These are phyloP conservation scores for Oryza brachyantha DNA, from an alignment of 176 grass and related monocot species.

Conservation along the genomic window DNA sequence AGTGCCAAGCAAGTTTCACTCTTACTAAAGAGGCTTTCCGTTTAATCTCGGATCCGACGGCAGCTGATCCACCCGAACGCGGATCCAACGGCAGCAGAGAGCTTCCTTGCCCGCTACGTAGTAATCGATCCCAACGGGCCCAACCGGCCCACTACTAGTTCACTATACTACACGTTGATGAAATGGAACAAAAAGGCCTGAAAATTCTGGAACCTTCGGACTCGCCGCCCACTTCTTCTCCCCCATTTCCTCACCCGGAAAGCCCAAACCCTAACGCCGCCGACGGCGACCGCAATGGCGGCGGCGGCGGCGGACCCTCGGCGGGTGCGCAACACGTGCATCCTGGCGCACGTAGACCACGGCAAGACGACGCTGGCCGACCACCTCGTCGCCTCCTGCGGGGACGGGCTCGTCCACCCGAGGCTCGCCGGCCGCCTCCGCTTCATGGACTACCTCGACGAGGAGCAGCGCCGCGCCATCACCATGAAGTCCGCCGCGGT, in stretches of 20 bases:
- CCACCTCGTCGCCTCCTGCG: slow-evolving; percentile 77
- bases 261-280: slow-evolving; percentile 36
- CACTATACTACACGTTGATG: neutral
- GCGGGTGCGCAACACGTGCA: slow-evolving; percentile 81
- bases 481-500: slow-evolving; percentile 92
- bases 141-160: neutral
- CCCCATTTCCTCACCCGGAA: neutral
- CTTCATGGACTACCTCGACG: slow-evolving; percentile 86
- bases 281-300: neutral
- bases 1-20: slow-evolving; percentile 26
- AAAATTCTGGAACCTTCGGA: neutral
- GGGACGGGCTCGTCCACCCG: slow-evolving; percentile 64
- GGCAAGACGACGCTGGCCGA: slow-evolving; percentile 92
- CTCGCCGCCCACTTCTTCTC: neutral
- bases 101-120: neutral
- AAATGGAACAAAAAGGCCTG: neutral
- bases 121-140: neutral
- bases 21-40: too few relatives aligned
- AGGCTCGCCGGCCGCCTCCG: slow-evolving; percentile 70
- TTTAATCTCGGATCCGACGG: neutral
- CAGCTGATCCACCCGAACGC: neutral
- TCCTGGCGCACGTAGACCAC: slow-evolving; percentile 91
- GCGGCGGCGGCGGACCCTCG: slow-evolving; percentile 28
- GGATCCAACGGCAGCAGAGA: slow-evolving; percentile 9
- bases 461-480: slow-evolving; percentile 84